Conservation (phyloP, 2,329 filamentous ascomycete species). For the Aspergillus fumigatus region DNA sequence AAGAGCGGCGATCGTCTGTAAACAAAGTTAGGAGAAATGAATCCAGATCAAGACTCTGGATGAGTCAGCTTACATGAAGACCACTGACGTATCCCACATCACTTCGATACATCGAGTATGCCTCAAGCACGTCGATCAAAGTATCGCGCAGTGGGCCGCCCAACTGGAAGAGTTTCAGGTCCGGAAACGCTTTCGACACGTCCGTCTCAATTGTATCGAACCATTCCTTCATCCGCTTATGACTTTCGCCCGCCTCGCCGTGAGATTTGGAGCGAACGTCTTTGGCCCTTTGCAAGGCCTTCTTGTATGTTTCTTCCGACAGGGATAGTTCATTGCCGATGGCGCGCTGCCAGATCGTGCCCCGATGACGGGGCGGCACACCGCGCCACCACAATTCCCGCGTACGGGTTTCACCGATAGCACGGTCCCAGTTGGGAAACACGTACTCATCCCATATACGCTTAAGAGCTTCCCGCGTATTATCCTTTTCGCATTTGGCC, state of each 20-base stretch:
- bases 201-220: slow-evolving; percentile 52
- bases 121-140: slow-evolving; percentile 56
- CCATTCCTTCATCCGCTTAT: slow-evolving; percentile 47
- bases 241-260: slow-evolving; percentile 38
- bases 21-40: not conserved
- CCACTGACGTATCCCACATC: slow-evolving; percentile 59
- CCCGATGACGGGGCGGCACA: slow-evolving; percentile 53
- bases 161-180: slow-evolving; percentile 54
- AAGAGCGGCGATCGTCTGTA: slow-evolving; percentile 51
- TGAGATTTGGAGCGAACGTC: slow-evolving; percentile 43
- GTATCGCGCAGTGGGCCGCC: slow-evolving; percentile 52
- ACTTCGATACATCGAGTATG: slow-evolving; percentile 60
- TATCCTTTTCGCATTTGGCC: slow-evolving; percentile 46
- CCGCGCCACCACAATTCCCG: slow-evolving; percentile 64
- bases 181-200: slow-evolving; percentile 52
- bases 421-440: slow-evolving; percentile 55
- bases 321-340: slow-evolving; percentile 59
- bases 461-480: slow-evolving; percentile 50
- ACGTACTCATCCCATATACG: slow-evolving; percentile 60
- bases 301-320: slow-evolving; percentile 51
- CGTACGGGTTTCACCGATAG: slow-evolving; percentile 51
- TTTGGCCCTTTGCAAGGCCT: slow-evolving; percentile 54
- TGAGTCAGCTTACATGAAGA: slow-evolving; percentile 46
- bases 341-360: slow-evolving; percentile 55
- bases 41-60: not conserved